These are phyloP conservation scores for Diaporthe sp. DNA, from an alignment of 2,329 filamentous ascomycete species.

Conservation along the genomic window DNA sequence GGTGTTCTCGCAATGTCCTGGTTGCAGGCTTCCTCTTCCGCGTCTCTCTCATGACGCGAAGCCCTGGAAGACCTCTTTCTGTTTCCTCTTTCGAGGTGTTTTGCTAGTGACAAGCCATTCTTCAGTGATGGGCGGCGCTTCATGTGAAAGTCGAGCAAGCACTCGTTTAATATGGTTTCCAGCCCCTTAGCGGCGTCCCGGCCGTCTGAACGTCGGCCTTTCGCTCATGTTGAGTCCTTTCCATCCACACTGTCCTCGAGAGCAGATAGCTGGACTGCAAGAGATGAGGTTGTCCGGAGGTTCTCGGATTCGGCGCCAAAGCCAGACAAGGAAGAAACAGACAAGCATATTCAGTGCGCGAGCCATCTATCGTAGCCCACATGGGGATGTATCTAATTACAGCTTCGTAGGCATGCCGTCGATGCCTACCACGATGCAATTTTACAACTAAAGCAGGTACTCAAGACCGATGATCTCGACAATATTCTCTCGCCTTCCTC, in stretches of 20 bases:
- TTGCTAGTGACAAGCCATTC: neutral
- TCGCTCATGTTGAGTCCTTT: neutral
- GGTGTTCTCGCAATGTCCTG: neutral
- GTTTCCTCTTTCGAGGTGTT: neutral
- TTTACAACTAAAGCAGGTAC: constrained; percentile 7
- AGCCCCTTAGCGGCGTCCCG: neutral
- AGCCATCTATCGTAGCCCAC: neutral
- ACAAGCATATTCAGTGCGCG: constrained; percentile 35
- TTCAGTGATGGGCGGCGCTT: neutral
- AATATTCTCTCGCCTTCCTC: constrained; percentile 28
- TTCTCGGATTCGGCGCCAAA: constrained; percentile 45
- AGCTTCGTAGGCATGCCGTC: constrained; percentile 31
- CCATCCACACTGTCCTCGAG: constrained; percentile 16
- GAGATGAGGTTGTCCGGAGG: constrained; percentile 44
- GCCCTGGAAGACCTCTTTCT: neutral
- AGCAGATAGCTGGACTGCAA: constrained; percentile 15
- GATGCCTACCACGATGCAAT: constrained; percentile 40
- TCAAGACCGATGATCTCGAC: constrained; percentile 44
- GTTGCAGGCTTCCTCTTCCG: neutral
- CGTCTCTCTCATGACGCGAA: neutral
- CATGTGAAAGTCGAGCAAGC: neutral
- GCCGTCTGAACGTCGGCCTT: constrained; percentile 9
- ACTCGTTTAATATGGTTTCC: constrained; percentile 29
- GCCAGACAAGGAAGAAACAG: constrained; percentile 36
- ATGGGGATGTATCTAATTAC: neutral